These are phyloP conservation scores for Suzukiozyma palmioleophila DNA, from an alignment of 1,139 yeast species.

Conservation along the genomic window DNA sequence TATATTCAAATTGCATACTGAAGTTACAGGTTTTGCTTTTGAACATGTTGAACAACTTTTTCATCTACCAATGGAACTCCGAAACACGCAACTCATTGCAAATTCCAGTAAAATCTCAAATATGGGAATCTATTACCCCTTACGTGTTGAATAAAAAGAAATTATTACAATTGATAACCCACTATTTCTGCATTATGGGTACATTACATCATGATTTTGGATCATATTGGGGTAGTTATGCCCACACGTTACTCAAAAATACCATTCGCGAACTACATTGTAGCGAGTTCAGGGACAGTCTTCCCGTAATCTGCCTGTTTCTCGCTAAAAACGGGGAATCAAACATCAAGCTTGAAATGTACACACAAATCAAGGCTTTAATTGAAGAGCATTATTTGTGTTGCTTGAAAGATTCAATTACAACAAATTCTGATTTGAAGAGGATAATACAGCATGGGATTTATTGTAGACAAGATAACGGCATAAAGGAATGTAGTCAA, in stretches of 20 bases:
- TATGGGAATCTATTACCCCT: not conserved
- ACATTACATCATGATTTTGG: slow-evolving; percentile 1
- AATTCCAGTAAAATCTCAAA: not conserved
- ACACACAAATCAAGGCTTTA: slow-evolving; percentile 22
- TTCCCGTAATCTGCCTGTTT: slow-evolving; percentile 35
- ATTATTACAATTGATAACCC: not conserved
- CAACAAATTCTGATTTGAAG: slow-evolving; percentile 21
- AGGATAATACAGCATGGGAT: slow-evolving; percentile 31
- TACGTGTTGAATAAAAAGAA: not conserved
- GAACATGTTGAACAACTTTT: not conserved
- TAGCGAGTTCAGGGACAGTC: slow-evolving; percentile 25
- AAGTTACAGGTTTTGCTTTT: not conserved
- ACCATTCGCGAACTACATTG: slow-evolving; percentile 13
- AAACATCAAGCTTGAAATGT: slow-evolving; percentile 20
- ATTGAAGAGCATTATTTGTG: slow-evolving; percentile 27
- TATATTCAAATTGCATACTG: not conserved
- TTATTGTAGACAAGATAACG: slow-evolving; percentile 17
- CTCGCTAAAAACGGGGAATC: slow-evolving; percentile 18
- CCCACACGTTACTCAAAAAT: not conserved
- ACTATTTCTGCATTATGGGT: not conserved
- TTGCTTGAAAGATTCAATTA: slow-evolving; percentile 31
- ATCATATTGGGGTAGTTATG: not conserved
- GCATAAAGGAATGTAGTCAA: slow-evolving; percentile 18
- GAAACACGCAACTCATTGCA: not conserved
- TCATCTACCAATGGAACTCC: not conserved